Percentiles rank a stretch among this genome's conserved stretches.
Evolutionary conservation across 352 stramenopile genomes (phyloP).

Genomic region (Globisporangium barbulae): DNA sequence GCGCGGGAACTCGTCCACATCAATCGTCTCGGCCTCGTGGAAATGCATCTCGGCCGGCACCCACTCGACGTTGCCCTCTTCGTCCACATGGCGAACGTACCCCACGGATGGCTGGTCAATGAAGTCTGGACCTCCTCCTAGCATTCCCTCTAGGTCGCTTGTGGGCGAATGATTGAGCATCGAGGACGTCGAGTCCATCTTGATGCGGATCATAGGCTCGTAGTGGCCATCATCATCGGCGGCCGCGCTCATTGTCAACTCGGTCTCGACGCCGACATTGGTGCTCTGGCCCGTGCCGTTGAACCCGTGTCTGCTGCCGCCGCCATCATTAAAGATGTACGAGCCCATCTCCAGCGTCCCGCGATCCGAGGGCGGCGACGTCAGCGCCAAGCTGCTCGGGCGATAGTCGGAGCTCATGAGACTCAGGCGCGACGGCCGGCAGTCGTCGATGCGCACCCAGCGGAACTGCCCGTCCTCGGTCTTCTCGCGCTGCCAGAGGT

Average conservation of each 20-base stretch:
- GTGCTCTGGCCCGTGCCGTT: slow-evolving; percentile 13
- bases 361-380: slow-evolving; percentile 9
- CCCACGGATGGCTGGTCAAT: slow-evolving; percentile 70
- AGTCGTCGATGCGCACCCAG: slow-evolving; percentile 74
- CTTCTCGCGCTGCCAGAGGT: slow-evolving; percentile 78
- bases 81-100: slow-evolving; percentile 74
- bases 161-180: slow-evolving; percentile 8
- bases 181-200: slow-evolving; percentile 17
- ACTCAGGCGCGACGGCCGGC: slow-evolving; percentile 61
- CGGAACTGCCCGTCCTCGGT: slow-evolving; percentile 70
- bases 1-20: slow-evolving; percentile 69
- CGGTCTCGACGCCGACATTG: slow-evolving; percentile 56
- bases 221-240: slow-evolving; percentile 32
- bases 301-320: slow-evolving; percentile 9
- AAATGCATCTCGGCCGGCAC: slow-evolving; percentile 65
- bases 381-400: slow-evolving; percentile 12
- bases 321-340: slow-evolving; percentile 35
- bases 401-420: slow-evolving; percentile 30
- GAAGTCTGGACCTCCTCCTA: slow-evolving; percentile 27
- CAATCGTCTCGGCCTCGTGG: slow-evolving; percentile 57
- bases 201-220: slow-evolving; percentile 53
- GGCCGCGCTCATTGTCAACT: slow-evolving; percentile 59
- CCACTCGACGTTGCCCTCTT: slow-evolving; percentile 67
- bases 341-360: slow-evolving; percentile 26
- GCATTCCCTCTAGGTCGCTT: not conserved